Evolutionary conservation across 768 basidiomycete species (phyloP).

Genomic region (Pleurotus sapidus): DNA sequence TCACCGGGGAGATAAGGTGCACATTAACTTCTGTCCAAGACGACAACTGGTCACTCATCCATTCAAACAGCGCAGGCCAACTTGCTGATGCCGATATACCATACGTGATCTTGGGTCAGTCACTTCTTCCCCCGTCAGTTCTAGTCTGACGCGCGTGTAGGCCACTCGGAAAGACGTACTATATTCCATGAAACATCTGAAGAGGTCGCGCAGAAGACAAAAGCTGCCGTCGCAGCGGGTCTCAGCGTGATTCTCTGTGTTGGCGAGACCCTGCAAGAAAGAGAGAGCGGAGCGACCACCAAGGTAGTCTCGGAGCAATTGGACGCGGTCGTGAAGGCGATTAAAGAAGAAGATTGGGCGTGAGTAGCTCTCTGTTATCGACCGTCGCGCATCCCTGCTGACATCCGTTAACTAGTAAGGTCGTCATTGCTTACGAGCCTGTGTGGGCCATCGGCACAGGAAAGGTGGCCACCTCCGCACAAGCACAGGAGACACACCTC

Average conservation of each 20-base stretch:
- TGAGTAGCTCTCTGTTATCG: slow-evolving; percentile 28
- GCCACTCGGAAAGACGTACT: slow-evolving; percentile 95
- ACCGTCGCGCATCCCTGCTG: background rate
- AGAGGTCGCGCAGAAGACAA: slow-evolving; percentile 82
- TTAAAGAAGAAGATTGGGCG: slow-evolving; percentile 78
- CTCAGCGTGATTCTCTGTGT: slow-evolving; percentile 94
- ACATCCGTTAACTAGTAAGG: slow-evolving; percentile 45
- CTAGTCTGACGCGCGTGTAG: slow-evolving; percentile 28
- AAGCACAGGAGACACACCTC: slow-evolving; percentile 91
- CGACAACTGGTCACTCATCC: background rate
- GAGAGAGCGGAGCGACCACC: slow-evolving; percentile 76
- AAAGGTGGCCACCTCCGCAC: slow-evolving; percentile 86
- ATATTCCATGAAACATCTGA: slow-evolving; percentile 88
- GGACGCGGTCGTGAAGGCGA: slow-evolving; percentile 62
- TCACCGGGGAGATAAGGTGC: slow-evolving; percentile 95
- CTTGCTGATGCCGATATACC: slow-evolving; percentile 84
- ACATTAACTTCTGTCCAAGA: slow-evolving; percentile 14
- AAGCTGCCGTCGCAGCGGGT: slow-evolving; percentile 70
- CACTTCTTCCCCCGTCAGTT: background rate
- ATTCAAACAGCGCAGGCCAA: slow-evolving; percentile 64
- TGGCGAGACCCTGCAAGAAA: slow-evolving; percentile 88
- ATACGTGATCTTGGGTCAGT: slow-evolving; percentile 86
- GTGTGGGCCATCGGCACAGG: slow-evolving; percentile 99
- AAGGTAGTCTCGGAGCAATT: slow-evolving; percentile 83
- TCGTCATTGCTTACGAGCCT: slow-evolving; percentile 96